Conservation (phyloP, 208 protist species). For the Leishmania martiniquensis region DNA sequence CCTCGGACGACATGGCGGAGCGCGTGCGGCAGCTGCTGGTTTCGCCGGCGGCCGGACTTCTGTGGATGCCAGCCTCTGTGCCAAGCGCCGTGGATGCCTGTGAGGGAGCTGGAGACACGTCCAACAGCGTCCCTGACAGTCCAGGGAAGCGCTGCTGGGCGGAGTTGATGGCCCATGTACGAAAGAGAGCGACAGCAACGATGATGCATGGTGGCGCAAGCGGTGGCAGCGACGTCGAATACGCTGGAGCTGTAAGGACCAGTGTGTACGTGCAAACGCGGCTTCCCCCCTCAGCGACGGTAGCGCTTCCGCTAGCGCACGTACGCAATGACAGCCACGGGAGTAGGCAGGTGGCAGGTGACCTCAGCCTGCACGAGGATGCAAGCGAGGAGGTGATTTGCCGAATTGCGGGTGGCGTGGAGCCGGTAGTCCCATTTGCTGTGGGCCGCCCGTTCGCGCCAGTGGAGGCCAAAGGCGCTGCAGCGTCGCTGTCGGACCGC, state of each 20-base stretch:
- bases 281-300: constrained; percentile 28
- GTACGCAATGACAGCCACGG: not conserved
- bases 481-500: constrained; percentile 7
- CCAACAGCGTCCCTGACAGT: not conserved
- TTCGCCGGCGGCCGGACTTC: constrained; percentile 9
- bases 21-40: constrained; percentile 20
- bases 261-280: constrained; percentile 34
- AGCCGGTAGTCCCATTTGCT: constrained; percentile 67
- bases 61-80: constrained; percentile 10
- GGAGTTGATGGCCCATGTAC: constrained; percentile 2
- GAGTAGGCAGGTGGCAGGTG: not conserved
- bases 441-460: constrained; percentile 47
- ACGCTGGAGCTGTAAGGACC: constrained; percentile 1
- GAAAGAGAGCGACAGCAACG: not conserved
- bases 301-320: constrained; percentile 13
- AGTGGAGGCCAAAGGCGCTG: not conserved
- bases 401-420: constrained; percentile 60
- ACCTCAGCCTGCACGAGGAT: not conserved
- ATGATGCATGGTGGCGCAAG: not conserved
- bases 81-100: not conserved
- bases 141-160: not conserved
- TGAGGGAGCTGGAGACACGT: not conserved
- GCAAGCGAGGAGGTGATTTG: constrained; percentile 7
- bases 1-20: not conserved
- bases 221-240: not conserved